These are phyloP conservation scores for Chalciporus piperatus DNA, from an alignment of 768 basidiomycete genomes.

Conservation along the genomic window DNA sequence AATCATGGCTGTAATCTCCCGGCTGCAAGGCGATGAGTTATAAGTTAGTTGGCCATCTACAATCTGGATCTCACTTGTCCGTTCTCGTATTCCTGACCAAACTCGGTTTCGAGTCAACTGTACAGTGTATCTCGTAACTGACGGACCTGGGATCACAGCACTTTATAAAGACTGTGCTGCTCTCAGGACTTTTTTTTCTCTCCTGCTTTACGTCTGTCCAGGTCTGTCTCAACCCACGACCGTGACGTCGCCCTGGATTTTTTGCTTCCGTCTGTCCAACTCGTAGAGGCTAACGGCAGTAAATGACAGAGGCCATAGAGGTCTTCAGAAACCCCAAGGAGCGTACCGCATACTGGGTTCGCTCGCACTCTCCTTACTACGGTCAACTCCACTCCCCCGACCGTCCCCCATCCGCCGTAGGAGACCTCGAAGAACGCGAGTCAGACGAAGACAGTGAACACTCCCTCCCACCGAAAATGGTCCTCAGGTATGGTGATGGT, in stretches of 20 bases:
- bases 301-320: conserved; percentile 62
- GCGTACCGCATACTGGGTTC: conserved; percentile 66
- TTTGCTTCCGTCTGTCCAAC: neutral
- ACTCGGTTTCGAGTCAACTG: conserved; percentile 3
- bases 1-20: conserved; percentile 22
- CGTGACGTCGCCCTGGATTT: neutral
- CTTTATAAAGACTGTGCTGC: conserved; percentile 23
- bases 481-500: conserved; percentile 66
- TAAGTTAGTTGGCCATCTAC: conserved; percentile 6
- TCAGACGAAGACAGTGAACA: conserved; percentile 42
- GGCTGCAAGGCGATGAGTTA: conserved; percentile 17
- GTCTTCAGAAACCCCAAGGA: conserved; percentile 59
- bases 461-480: conserved; percentile 67
- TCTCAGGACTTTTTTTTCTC: conserved; percentile 8
- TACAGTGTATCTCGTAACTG: conserved; percentile 12
- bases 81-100: conserved; percentile 18
- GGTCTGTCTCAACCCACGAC: conserved; percentile 1
- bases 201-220: conserved; percentile 2
- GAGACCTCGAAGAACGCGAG: conserved; percentile 38
- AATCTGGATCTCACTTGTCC: conserved; percentile 21
- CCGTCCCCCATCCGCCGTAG: conserved; percentile 44
- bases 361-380: conserved; percentile 36
- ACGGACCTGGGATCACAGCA: conserved; percentile 24
- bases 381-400: conserved; percentile 56
- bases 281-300: neutral